phyloP scores from a whole-genome alignment of 2,329 filamentous ascomycete species.

The Verticillium alfalfae region DNA sequence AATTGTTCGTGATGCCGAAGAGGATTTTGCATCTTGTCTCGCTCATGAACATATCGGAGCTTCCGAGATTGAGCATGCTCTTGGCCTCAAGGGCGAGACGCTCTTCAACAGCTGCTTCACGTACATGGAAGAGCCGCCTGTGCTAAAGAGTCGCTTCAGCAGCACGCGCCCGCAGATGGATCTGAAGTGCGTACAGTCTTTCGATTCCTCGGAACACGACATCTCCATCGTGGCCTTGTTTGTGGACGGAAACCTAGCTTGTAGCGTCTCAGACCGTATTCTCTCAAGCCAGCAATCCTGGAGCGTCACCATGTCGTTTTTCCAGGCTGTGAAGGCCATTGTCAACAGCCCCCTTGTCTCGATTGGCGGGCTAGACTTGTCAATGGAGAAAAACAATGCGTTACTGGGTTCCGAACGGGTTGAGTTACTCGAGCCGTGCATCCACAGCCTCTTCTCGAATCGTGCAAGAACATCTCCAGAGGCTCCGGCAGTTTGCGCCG shows the following conservation, averaged over 20 bases:
- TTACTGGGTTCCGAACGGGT: neutral
- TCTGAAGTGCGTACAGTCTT: conserved; percentile 27
- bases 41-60: conserved; percentile 40
- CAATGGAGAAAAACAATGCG: conserved; percentile 49
- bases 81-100: conserved; percentile 32
- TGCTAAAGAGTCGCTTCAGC: conserved; percentile 25
- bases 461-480: conserved; percentile 32
- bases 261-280: conserved; percentile 37
- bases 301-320: conserved; percentile 47
- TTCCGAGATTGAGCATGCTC: conserved; percentile 38
- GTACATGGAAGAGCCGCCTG: conserved; percentile 34
- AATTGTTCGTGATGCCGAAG: conserved; percentile 24
- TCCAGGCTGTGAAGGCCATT: conserved; percentile 42
- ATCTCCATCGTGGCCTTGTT: conserved; percentile 40
- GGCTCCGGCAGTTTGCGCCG: conserved; percentile 33
- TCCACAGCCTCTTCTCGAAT: conserved; percentile 39
- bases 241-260: conserved; percentile 30
- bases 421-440: conserved; percentile 40
- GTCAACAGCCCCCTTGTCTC: conserved; percentile 32
- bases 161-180: conserved; percentile 17
- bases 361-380: conserved; percentile 43
- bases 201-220: conserved; percentile 40
- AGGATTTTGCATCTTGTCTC: conserved; percentile 20
- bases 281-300: conserved; percentile 35
- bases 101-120: conserved; percentile 48